Evolutionary conservation across 2,329 filamentous ascomycete genomes (phyloP).

Genomic region (Penicillium sp.): DNA sequence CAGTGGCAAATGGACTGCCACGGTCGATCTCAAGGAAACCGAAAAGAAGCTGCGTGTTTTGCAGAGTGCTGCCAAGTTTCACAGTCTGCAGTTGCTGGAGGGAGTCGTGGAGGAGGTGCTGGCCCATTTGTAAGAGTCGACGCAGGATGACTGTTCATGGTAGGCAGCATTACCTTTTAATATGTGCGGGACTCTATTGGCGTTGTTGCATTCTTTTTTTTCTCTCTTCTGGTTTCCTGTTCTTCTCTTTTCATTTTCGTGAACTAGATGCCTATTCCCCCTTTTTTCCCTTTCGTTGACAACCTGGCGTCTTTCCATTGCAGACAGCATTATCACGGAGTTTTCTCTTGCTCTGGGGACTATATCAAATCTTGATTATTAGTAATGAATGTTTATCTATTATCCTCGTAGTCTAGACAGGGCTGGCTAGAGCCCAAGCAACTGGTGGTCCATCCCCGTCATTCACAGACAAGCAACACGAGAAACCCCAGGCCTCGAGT

Average conservation of each 20-base stretch:
- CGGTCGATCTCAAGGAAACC: conserved; percentile 61
- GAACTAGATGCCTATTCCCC: background rate
- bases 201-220: background rate
- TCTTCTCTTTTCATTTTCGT: background rate
- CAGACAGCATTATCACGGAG: no score
- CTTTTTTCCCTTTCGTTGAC: background rate
- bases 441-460: no score
- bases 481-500: no score
- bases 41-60: conserved; percentile 62
- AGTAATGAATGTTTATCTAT: no score
- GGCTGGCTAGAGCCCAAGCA: no score
- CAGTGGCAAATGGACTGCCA: conserved; percentile 75
- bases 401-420: no score
- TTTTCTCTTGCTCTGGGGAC: no score
- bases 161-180: background rate
- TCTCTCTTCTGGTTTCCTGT: background rate
- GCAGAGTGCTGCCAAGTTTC: conserved; percentile 68
- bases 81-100: conserved; percentile 73
- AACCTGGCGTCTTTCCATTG: no score
- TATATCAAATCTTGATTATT: no score
- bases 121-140: conserved; percentile 33
- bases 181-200: background rate
- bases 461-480: no score
- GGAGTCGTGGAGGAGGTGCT: conserved; percentile 64
- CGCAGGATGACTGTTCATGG: background rate